Evolutionary conservation across 306 rosid genomes (phyloP).

Genomic region (Psophocarpus tetragonolobus): DNA sequence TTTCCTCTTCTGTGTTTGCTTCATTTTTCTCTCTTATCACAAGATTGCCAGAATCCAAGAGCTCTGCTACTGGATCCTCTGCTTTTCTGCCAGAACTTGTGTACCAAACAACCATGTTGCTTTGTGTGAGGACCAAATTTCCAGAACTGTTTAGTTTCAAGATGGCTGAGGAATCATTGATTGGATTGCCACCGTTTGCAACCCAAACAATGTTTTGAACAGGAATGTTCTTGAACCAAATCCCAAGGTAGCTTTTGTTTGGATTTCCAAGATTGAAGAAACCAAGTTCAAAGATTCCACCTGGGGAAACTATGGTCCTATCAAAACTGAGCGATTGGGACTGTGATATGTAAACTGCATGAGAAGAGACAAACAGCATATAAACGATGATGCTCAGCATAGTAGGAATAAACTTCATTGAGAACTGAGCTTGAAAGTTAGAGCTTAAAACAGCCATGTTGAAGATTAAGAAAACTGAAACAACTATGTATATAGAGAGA

Average conservation of each 20-base stretch:
- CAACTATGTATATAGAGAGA: background rate
- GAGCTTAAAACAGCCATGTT: background rate
- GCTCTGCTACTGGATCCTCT: slow-evolving; percentile 10
- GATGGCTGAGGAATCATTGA: slow-evolving; percentile 7
- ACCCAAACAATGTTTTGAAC: slow-evolving; percentile 25
- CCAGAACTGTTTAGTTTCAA: background rate
- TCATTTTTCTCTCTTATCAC: slow-evolving; percentile 35
- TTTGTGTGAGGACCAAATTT: background rate
- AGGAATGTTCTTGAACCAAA: slow-evolving; percentile 35
- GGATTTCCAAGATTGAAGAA: slow-evolving; percentile 31
- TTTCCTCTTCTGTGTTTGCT: background rate
- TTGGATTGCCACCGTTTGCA: slow-evolving; percentile 9
- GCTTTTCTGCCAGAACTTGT: background rate
- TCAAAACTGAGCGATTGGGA: slow-evolving; percentile 12
- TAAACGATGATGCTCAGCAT: background rate
- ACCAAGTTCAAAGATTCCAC: slow-evolving; percentile 33
- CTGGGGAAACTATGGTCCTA: slow-evolving; percentile 13
- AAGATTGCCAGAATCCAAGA: slow-evolving; percentile 38
- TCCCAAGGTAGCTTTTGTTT: slow-evolving; percentile 23
- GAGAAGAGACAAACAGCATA: background rate
- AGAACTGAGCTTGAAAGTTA: background rate
- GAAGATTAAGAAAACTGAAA: background rate
- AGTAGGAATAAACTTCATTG: background rate
- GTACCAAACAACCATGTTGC: background rate
- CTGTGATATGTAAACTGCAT: background rate